phyloP scores from a whole-genome alignment of 2,329 filamentous ascomycete species.

The Bipolaris victoriae region DNA sequence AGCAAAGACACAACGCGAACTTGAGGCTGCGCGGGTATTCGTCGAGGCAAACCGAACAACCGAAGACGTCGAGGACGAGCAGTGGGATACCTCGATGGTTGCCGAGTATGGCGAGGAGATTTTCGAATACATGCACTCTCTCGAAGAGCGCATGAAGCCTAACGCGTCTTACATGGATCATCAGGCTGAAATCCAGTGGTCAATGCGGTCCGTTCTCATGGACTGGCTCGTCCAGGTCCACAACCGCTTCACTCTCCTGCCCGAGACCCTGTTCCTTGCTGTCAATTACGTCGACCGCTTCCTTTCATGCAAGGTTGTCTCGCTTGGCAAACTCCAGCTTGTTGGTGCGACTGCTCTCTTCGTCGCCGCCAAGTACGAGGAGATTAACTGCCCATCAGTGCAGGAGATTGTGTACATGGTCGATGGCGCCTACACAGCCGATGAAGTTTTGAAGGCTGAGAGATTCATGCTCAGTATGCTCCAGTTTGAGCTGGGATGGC shows the following conservation, averaged over 20 bases:
- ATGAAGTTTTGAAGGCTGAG: conserved; percentile 96
- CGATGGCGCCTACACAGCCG: conserved; percentile 83
- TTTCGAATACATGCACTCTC: conserved; percentile 85
- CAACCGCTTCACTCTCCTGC: conserved; percentile 84
- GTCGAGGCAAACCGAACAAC: conserved; percentile 70
- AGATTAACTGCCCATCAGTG: conserved; percentile 96
- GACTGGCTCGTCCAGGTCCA: conserved; percentile 99
- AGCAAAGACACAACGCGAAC: conserved; percentile 71
- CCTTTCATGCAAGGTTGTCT: conserved; percentile 91
- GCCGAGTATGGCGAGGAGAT: conserved; percentile 97
- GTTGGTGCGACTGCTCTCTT: conserved; percentile 96
- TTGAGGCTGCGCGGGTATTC: conserved; percentile 69
- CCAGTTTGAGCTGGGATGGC: conserved; percentile 93
- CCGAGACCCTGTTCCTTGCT: conserved; percentile 91
- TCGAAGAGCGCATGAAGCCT: conserved; percentile 88
- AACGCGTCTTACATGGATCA: conserved; percentile 96
- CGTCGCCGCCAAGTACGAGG: conserved; percentile 96
- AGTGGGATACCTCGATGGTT: conserved; percentile 96
- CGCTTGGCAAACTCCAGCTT: conserved; percentile 90
- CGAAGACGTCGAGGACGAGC: conserved; percentile 86
- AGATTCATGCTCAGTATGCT: conserved; percentile 98
- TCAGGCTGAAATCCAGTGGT: conserved; percentile 98
- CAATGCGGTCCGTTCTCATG: conserved; percentile 95
- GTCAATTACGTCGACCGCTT: conserved; percentile 99
- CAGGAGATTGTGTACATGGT: conserved; percentile 99